Conservation (phyloP, 2,329 filamentous ascomycete genomes). For the Emydomyces testavorans region DNA sequence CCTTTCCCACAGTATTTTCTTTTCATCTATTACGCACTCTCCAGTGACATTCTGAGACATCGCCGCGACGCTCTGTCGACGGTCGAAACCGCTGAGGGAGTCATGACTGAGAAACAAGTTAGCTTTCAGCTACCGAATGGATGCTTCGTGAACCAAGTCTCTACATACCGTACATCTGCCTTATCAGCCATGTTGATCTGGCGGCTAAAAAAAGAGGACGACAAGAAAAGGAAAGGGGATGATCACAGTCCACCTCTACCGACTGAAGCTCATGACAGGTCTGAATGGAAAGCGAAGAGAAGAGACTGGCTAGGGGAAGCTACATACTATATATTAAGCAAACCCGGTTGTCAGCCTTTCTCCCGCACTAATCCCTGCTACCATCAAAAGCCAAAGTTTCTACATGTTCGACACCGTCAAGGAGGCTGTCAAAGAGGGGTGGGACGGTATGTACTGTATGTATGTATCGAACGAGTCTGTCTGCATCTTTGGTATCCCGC, state of each 20-base stretch:
- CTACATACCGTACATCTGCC: conserved; percentile 1
- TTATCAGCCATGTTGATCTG: conserved; percentile 9
- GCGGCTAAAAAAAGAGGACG: neutral
- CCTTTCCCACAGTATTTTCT: neutral
- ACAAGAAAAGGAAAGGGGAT: neutral
- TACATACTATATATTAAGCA: conserved; percentile 9
- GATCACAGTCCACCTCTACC: neutral
- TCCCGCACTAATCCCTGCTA: conserved; percentile 7
- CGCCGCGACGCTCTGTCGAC: conserved; percentile 20
- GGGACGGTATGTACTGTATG: neutral
- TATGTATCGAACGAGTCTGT: no score
- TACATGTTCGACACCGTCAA: neutral
- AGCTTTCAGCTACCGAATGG: neutral
- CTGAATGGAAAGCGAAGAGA: neutral
- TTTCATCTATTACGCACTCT: conserved; percentile 21
- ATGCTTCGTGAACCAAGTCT: neutral
- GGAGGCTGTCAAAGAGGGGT: conserved; percentile 7
- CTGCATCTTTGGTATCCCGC: no score
- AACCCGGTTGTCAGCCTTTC: conserved; percentile 1
- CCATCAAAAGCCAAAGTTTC: neutral
- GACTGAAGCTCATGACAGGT: neutral
- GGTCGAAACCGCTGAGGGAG: conserved; percentile 12
- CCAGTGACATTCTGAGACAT: conserved; percentile 26
- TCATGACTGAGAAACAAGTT: conserved; percentile 9
- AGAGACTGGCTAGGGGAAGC: neutral